Evolutionary conservation across 1,284 basidiomycete species (phyloP).

Genomic region (Hemileia vastatrix): DNA sequence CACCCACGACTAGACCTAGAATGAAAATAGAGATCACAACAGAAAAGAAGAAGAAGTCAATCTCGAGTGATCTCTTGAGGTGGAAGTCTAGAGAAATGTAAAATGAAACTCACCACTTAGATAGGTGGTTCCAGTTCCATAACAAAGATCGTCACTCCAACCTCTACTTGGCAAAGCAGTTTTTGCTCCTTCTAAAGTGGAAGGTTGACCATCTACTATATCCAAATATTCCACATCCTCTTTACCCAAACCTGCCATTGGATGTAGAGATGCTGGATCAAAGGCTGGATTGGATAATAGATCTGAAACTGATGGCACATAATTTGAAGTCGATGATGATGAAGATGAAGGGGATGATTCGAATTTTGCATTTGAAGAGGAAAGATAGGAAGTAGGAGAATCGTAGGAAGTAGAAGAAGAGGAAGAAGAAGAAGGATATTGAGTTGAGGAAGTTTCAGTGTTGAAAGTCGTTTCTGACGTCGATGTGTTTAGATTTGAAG

Average conservation of each 20-base stretch:
- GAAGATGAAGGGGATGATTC: too few species aligned
- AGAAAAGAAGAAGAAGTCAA: neutral
- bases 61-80: too few species aligned
- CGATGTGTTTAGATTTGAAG: too few species aligned
- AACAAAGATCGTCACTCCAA: constrained; percentile 98
- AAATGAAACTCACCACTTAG: constrained; percentile 64
- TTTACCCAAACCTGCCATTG: constrained; percentile 67
- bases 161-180: constrained; percentile 56
- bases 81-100: neutral
- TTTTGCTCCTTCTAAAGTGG: constrained; percentile 39
- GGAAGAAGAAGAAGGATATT: too few species aligned
- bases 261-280: constrained; percentile 81
- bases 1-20: neutral
- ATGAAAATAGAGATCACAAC: too few species aligned
- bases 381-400: too few species aligned
- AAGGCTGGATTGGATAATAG: constrained; percentile 59
- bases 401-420: too few species aligned
- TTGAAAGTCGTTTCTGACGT: too few species aligned
- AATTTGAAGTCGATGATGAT: neutral
- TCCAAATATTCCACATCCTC: constrained; percentile 49
- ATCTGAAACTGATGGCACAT: neutral
- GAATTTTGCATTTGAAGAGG: too few species aligned
- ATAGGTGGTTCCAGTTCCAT: constrained; percentile 98
- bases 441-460: too few species aligned
- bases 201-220: constrained; percentile 39